Percentiles rank a stretch among this genome's conserved stretches.
These are phyloP conservation scores for Metschnikowia amazonensis DNA, from an alignment of 805 yeast genomes.

Conservation along the genomic window DNA sequence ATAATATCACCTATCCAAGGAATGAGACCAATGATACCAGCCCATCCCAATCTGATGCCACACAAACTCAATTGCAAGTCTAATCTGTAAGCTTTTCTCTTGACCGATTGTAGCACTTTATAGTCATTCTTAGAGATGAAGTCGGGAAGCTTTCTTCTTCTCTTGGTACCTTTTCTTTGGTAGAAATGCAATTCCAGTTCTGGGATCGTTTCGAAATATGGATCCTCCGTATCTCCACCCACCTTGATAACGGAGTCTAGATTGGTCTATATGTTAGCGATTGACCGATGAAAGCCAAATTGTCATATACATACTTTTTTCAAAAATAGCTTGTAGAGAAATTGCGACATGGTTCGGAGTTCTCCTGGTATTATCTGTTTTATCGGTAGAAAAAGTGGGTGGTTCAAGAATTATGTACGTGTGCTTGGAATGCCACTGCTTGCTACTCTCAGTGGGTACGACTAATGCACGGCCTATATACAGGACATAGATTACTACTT, in stretches of 20 bases:
- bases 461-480: not conserved
- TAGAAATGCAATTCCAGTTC: conserved; percentile 39
- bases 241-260: conserved; percentile 26
- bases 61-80: conserved; percentile 39
- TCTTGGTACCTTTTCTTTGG: conserved; percentile 37
- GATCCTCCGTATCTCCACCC: conserved; percentile 31
- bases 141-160: conserved; percentile 37
- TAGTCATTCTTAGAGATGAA: conserved; percentile 32
- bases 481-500: not conserved
- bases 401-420: not conserved
- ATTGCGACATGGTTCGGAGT: conserved; percentile 23
- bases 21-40: conserved; percentile 38
- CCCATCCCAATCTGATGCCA: conserved; percentile 42
- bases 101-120: conserved; percentile 33
- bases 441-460: conserved; percentile 4
- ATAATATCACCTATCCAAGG: conserved; percentile 42
- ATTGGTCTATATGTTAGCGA: conserved; percentile 21
- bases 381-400: not conserved
- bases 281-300: not conserved
- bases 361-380: not conserved
- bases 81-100: conserved; percentile 34
- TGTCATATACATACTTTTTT: conserved; percentile 30
- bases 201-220: conserved; percentile 41
- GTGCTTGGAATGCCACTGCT: conserved; percentile 1
- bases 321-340: conserved; percentile 33